Evolutionary conservation across 2,329 filamentous ascomycete species (phyloP).

Genomic region (Fusarium albidum): DNA sequence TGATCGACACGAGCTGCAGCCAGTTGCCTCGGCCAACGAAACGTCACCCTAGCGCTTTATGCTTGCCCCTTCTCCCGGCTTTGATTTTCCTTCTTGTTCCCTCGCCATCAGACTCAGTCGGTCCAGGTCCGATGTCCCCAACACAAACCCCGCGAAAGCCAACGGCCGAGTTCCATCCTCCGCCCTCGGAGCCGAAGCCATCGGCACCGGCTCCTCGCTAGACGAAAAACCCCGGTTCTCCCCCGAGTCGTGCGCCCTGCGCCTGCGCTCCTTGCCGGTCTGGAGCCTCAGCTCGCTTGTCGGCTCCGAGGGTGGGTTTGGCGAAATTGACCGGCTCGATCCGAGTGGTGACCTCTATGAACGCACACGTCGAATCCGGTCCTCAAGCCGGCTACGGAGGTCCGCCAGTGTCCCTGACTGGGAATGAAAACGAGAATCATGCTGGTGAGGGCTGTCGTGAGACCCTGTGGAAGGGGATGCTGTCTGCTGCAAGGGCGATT

Average conservation of each 20-base stretch:
- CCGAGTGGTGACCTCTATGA: constrained; percentile 36
- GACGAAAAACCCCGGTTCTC: constrained; percentile 37
- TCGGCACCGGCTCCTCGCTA: constrained; percentile 24
- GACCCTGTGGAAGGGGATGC: constrained; percentile 17
- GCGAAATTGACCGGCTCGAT: constrained; percentile 28
- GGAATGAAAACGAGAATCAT: constrained; percentile 34
- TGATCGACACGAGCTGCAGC: constrained; percentile 26
- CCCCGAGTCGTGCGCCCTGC: constrained; percentile 42
- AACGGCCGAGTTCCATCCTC: constrained; percentile 36
- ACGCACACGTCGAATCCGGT: constrained; percentile 37
- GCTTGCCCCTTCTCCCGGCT: constrained; percentile 2
- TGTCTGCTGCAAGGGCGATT: constrained; percentile 13
- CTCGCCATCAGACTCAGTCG: constrained; percentile 42
- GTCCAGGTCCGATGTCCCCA: constrained; percentile 45
- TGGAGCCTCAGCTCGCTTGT: constrained; percentile 20
- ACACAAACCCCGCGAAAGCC: constrained; percentile 38
- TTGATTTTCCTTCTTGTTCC: constrained; percentile 14
- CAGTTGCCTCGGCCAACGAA: constrained; percentile 23
- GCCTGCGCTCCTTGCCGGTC: constrained; percentile 42
- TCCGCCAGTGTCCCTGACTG: constrained; percentile 37
- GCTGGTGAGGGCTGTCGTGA: constrained; percentile 20
- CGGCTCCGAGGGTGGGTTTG: constrained; percentile 16
- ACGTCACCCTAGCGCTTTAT: constrained; percentile 1
- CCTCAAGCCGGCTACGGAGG: constrained; percentile 35
- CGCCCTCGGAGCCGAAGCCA: constrained; percentile 28